These are phyloP conservation scores for Babesia ovis DNA, from an alignment of 169 alveolate genomes.

Conservation along the genomic window DNA sequence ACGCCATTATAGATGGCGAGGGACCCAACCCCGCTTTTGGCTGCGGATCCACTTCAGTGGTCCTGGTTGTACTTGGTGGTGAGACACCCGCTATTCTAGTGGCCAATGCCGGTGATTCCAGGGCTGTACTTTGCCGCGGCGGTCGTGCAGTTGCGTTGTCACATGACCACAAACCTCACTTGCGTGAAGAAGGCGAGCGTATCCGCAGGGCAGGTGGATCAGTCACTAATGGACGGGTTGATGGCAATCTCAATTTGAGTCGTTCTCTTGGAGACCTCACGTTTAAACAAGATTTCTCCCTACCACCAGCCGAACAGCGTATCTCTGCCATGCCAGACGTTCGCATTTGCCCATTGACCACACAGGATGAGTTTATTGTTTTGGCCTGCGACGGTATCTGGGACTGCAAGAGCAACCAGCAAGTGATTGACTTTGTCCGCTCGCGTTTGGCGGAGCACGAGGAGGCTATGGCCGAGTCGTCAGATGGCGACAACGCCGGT, in stretches of 20 bases:
- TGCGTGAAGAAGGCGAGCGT: conserved; percentile 90
- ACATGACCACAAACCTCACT: conserved; percentile 97
- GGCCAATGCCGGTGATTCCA: conserved; percentile 99
- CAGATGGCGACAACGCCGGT: conserved; percentile 34
- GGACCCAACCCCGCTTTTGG: conserved; percentile 76
- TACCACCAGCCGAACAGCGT: conserved; percentile 89
- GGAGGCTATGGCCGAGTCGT: not conserved
- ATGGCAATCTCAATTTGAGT: conserved; percentile 94
- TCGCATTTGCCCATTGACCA: conserved; percentile 77
- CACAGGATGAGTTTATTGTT: conserved; percentile 91
- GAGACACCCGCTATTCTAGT: conserved; percentile 77
- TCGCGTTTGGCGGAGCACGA: conserved; percentile 45
- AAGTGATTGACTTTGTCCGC: conserved; percentile 87
- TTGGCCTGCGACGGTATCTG: conserved; percentile 99
- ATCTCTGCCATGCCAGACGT: conserved; percentile 95
- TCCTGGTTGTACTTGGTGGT: conserved; percentile 80
- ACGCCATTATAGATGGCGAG: conserved; percentile 13
- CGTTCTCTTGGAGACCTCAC: conserved; percentile 96
- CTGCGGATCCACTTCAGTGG: conserved; percentile 89
- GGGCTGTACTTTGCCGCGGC: conserved; percentile 93
- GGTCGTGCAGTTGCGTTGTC: conserved; percentile 92
- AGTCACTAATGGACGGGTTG: conserved; percentile 93
- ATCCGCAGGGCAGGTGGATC: conserved; percentile 94
- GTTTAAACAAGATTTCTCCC: conserved; percentile 87
- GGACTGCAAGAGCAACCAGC: conserved; percentile 93